Conservation (phyloP, 176 grass and related monocot species). For the Oropetium thomaeum region DNA sequence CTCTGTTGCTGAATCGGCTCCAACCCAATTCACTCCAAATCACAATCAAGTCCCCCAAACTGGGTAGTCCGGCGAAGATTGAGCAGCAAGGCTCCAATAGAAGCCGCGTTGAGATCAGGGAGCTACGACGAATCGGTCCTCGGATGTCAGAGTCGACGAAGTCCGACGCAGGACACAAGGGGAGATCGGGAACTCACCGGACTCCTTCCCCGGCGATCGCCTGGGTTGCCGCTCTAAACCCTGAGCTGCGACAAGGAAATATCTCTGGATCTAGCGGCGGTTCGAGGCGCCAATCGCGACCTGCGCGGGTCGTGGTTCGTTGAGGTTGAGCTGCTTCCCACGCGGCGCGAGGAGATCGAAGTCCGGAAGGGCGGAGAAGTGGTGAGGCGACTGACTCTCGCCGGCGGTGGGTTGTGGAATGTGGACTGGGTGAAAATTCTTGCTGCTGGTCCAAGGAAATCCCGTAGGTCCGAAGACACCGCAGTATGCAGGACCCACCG, state of each 20-base stretch:
- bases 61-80: constrained; percentile 9
- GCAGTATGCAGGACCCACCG: too few relatives aligned
- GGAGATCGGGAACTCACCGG: constrained; percentile 19
- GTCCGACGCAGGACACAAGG: neutral
- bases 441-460: too few relatives aligned
- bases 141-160: neutral
- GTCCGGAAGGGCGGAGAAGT: neutral
- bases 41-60: neutral
- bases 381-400: neutral
- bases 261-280: neutral
- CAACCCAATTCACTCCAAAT: neutral
- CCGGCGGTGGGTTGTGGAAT: neutral
- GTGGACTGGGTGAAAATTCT: too few relatives aligned
- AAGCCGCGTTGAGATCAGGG: constrained; percentile 1
- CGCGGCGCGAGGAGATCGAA: neutral
- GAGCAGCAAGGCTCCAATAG: neutral
- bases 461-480: too few relatives aligned
- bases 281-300: neutral
- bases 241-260: neutral
- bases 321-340: neutral
- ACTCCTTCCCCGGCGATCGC: constrained; percentile 2
- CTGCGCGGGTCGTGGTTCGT: neutral
- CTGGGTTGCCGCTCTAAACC: neutral
- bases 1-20: neutral
- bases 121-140: neutral